Conservation (phyloP, 2,329 filamentous ascomycete genomes). For the Aspergillus candidus region DNA sequence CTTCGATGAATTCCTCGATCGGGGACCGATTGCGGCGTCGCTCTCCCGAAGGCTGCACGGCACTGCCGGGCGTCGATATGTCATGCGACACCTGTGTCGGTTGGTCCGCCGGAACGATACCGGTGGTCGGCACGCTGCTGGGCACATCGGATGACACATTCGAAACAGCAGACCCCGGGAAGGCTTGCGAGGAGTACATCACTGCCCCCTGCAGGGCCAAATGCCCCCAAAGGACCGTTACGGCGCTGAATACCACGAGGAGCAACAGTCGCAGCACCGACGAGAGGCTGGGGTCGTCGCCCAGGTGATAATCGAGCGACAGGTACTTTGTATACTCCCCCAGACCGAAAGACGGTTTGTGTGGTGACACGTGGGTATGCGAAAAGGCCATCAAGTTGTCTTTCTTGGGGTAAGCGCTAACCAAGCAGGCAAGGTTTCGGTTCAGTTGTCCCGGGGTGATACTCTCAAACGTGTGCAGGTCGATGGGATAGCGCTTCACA, state of each 20-base stretch:
- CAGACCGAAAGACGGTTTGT: constrained; percentile 14
- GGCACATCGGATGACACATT: constrained; percentile 12
- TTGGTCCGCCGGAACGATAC: constrained; percentile 14
- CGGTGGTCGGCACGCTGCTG: constrained; percentile 15
- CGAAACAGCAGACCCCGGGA: constrained; percentile 20
- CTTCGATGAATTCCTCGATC: constrained; percentile 20
- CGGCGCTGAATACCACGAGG: constrained; percentile 22
- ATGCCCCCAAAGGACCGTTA: constrained; percentile 28
- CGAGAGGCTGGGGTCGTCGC: constrained; percentile 17
- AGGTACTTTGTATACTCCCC: constrained; percentile 22
- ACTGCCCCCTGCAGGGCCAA: constrained; percentile 21
- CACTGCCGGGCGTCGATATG: constrained; percentile 14
- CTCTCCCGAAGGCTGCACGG: constrained; percentile 13
- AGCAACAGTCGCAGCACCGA: constrained; percentile 24
- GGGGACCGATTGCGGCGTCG: constrained; percentile 16
- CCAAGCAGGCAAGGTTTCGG: constrained; percentile 41
- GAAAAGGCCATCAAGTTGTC: constrained; percentile 15
- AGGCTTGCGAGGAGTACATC: constrained; percentile 20
- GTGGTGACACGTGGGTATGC: constrained; percentile 5
- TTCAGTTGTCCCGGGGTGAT: constrained; percentile 44
- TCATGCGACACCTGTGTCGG: constrained; percentile 22
- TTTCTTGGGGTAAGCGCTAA: constrained; percentile 26
- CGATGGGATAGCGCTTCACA: constrained; percentile 39
- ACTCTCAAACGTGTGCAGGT: constrained; percentile 43
- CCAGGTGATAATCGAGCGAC: constrained; percentile 18